Conservation (phyloP, 2,329 filamentous ascomycete species). For the Alternaria brassicae region DNA sequence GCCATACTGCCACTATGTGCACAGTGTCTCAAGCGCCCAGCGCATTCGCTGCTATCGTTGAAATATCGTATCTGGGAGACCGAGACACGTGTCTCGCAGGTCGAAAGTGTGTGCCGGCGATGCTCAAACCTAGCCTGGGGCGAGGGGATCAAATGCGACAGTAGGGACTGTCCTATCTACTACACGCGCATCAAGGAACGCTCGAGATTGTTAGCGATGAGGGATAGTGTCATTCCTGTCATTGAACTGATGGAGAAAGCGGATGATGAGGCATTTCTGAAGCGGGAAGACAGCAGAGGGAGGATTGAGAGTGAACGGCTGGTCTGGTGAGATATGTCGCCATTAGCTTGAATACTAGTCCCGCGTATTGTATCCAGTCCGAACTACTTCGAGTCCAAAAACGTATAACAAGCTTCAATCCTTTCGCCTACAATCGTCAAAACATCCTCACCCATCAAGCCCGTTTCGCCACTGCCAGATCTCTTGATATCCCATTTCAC, state of each 20-base stretch:
- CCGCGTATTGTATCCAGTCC: background rate
- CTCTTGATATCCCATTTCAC: constrained; percentile 17
- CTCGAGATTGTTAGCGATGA: constrained; percentile 32
- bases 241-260: constrained; percentile 37
- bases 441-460: constrained; percentile 15
- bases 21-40: constrained; percentile 62
- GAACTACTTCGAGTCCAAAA: constrained; percentile 11
- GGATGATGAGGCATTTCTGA: background rate
- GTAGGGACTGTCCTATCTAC: constrained; percentile 90
- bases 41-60: constrained; percentile 69
- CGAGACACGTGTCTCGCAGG: constrained; percentile 68
- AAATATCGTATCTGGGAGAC: constrained; percentile 66
- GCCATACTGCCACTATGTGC: constrained; percentile 62
- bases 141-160: constrained; percentile 86
- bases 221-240: constrained; percentile 34
- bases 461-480: background rate
- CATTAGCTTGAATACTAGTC: background rate
- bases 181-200: constrained; percentile 74
- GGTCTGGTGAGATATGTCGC: background rate
- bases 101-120: constrained; percentile 77
- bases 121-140: constrained; percentile 76
- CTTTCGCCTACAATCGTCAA: constrained; percentile 15
- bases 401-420: constrained; percentile 21
- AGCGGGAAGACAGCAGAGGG: background rate
- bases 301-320: background rate